These are phyloP conservation scores for Artemisia tridentata DNA, from an alignment of 129 eudicot genomes.

Conservation along the genomic window DNA sequence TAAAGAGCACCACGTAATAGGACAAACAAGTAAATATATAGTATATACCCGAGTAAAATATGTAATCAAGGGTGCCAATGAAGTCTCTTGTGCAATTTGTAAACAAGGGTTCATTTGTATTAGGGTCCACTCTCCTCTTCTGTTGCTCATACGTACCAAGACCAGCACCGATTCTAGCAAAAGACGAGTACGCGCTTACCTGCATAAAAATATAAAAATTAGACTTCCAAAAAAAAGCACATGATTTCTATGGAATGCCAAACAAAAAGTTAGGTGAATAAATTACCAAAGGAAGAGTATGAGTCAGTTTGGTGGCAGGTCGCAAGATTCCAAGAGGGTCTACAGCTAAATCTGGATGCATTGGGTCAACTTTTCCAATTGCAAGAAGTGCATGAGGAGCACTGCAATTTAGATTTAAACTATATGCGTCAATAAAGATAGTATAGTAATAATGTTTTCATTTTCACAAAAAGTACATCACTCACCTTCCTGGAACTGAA, in stretches of 20 bases:
- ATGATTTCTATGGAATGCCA: neutral
- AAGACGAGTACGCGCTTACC: slow-evolving; percentile 83
- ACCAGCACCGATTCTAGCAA: slow-evolving; percentile 54
- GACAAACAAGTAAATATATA: neutral
- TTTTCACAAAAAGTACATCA: neutral
- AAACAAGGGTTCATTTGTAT: slow-evolving; percentile 74
- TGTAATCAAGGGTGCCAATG: slow-evolving; percentile 78
- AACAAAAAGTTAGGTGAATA: neutral
- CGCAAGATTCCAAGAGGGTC: slow-evolving; percentile 76
- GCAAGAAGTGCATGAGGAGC: slow-evolving; percentile 89
- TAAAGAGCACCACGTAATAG: neutral
- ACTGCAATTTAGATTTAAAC: slow-evolving; percentile 37
- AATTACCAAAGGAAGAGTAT: slow-evolving; percentile 74
- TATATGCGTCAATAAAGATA: slow-evolving; percentile 2
- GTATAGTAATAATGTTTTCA: slow-evolving; percentile 1
- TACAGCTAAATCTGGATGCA: slow-evolving; percentile 71
- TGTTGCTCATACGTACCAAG: slow-evolving; percentile 52
- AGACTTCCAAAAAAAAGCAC: neutral
- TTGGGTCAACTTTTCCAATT: slow-evolving; percentile 75
- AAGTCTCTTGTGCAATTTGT: slow-evolving; percentile 81
- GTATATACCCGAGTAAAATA: slow-evolving; percentile 70
- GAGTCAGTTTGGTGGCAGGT: slow-evolving; percentile 58
- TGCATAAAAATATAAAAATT: slow-evolving; percentile 16
- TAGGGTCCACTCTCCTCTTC: slow-evolving; percentile 67
- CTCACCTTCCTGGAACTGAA: slow-evolving; percentile 51